These are phyloP conservation scores for Breviolum minutum DNA, from an alignment of 73 alveolate genomes.

Conservation along the genomic window DNA sequence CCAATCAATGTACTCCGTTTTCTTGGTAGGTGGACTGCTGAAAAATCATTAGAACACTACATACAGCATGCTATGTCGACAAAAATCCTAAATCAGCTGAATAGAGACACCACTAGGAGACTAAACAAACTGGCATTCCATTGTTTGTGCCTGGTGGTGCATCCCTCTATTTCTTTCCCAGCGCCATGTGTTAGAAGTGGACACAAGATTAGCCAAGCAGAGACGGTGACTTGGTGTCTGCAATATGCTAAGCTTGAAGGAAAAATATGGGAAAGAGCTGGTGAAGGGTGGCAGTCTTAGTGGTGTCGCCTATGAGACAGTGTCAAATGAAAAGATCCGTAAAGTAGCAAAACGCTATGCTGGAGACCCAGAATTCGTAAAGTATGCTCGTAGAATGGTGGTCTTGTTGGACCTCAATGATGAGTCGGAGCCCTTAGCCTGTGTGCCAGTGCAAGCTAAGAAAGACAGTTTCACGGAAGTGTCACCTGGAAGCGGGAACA, in stretches of 20 bases:
- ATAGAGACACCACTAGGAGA: background rate
- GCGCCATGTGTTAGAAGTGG: background rate
- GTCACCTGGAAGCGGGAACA: too few species aligned
- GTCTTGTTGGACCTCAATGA: background rate
- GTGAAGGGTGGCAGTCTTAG: background rate
- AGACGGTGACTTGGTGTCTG: background rate
- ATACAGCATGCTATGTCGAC: background rate
- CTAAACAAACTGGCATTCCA: background rate
- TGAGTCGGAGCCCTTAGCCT: background rate
- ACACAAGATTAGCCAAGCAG: too few species aligned
- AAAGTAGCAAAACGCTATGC: background rate
- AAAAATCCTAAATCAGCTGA: background rate
- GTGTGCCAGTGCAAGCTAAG: background rate
- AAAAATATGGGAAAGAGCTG: background rate
- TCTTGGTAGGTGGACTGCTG: background rate
- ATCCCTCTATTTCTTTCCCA: too few species aligned
- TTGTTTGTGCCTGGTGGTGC: background rate
- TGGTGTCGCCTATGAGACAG: background rate
- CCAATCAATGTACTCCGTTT: background rate
- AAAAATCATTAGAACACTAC: background rate
- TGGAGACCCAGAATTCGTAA: background rate
- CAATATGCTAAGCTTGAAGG: conserved; percentile 3
- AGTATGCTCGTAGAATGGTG: background rate
- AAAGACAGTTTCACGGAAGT: too few species aligned
- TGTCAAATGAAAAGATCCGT: background rate